Evolutionary conservation across 371 early-diverging fungal species (phyloP), one percentile per base, ranked within the genome.

Genomic region (Mucor plumbeus): DNA sequence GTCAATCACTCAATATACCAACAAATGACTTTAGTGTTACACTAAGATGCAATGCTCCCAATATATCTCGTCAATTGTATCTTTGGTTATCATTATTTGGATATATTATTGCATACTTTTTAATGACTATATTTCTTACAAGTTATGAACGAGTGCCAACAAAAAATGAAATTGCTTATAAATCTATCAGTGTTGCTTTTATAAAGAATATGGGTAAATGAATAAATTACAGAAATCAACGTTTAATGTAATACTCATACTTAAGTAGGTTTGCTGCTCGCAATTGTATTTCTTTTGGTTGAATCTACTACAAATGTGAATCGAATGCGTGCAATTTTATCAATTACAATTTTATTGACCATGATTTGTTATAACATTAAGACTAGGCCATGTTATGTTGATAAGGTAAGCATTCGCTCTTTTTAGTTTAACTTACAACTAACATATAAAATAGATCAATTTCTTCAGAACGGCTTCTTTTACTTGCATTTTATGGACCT

Each of bases 101-200:
- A 1, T 91, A 91, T 61, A 78, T 88, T 0, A 68, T 85, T 3
- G 89, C 90, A 7, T 90, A 90, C 61, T 73, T 89, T 39, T 65
- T 90, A 14, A 75, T 90, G 68, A 90, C 90, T 14, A 78, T 88
- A 14, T 90, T 91, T 67, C 71, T 91, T 34, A 89, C 92, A 1
- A 90, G 90, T 3, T 87, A 88, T 64, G 92, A 91, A 65, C 80
- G 89, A 6, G 85, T 84, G 15, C 92, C 92, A 0, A 77, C 71
- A 8, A 76, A 83, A 36, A 88, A 90, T 58, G 92, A 90, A 77
- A 90, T 90, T 33, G 88, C 88, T 38, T 91, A 87, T 74, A 85
- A 85, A 53, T 87, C 91, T 9, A 88, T 87, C 43, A 86, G 89
- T 38, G 86, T 90, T 6, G 92, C 90, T 1, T 88, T 90, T 50